Evolutionary conservation across 805 yeast species (phyloP).

Genomic region (Vanderwaltozyma verrucispora): DNA sequence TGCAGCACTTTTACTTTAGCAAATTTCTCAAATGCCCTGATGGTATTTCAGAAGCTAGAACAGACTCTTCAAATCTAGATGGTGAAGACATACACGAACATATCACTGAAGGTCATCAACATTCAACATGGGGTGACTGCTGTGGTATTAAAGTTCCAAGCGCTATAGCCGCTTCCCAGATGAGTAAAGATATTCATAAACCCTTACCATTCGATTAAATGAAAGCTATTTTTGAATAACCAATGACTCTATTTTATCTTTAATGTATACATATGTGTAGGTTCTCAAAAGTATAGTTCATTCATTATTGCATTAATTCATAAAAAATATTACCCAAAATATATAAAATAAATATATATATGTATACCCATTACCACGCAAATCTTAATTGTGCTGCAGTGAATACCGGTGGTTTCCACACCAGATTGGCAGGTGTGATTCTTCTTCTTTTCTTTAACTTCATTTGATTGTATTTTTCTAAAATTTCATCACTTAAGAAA

Average conservation of each 20-base stretch:
- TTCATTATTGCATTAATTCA: neutral
- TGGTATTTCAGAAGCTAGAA: constrained; percentile 40
- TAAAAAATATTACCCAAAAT: neutral
- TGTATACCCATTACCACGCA: constrained; percentile 63
- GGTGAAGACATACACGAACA: constrained; percentile 25
- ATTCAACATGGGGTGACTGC: constrained; percentile 87
- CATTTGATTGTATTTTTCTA: constrained; percentile 61
- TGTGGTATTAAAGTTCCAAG: constrained; percentile 96
- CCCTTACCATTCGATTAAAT: constrained; percentile 64
- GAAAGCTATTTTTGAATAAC: too few relatives aligned
- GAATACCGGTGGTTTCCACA: constrained; percentile 91
- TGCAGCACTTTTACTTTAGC: constrained; percentile 91
- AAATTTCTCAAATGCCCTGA: constrained; percentile 58
- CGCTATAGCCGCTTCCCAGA: constrained; percentile 79
- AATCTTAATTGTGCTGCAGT: constrained; percentile 93
- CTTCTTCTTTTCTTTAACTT: constrained; percentile 65
- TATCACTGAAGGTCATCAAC: constrained; percentile 22
- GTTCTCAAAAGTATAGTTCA: neutral
- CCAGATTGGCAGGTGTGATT: constrained; percentile 58
- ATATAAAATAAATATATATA: neutral
- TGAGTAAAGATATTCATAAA: constrained; percentile 30
- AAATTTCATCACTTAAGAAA: constrained; percentile 71
- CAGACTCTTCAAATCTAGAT: constrained; percentile 11
- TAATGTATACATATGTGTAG: too few relatives aligned
- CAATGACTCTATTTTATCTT: too few relatives aligned